These are phyloP conservation scores for Candida gigantensis DNA, from an alignment of 1,139 yeast species.

Conservation along the genomic window DNA sequence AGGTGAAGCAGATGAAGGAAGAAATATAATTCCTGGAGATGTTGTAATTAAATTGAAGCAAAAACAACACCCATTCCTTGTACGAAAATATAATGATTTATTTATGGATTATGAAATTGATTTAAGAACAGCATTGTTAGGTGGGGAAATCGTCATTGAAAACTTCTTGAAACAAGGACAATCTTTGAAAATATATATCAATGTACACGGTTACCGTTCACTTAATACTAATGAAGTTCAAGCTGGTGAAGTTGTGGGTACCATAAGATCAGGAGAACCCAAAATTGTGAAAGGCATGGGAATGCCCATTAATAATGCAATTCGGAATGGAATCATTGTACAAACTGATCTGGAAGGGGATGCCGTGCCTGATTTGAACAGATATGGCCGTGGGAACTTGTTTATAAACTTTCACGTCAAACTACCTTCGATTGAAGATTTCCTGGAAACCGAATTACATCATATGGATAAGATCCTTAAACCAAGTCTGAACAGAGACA, in stretches of 20 bases:
- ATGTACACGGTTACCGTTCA: constrained; percentile 36
- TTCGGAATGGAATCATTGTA: constrained; percentile 25
- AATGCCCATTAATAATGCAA: constrained; percentile 58
- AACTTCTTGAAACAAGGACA: constrained; percentile 49
- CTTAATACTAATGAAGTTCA: constrained; percentile 30
- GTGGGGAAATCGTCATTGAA: constrained; percentile 48
- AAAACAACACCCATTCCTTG: constrained; percentile 39
- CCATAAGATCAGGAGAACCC: constrained; percentile 45
- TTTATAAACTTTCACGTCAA: constrained; percentile 44
- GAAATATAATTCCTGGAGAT: constrained; percentile 63
- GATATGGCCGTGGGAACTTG: constrained; percentile 38
- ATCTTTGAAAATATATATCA: constrained; percentile 38
- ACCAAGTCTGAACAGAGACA: neutral
- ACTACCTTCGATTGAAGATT: constrained; percentile 34
- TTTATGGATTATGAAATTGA: constrained; percentile 49
- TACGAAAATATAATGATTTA: constrained; percentile 52
- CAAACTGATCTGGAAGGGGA: constrained; percentile 19
- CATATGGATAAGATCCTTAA: constrained; percentile 24
- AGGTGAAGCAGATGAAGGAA: constrained; percentile 67
- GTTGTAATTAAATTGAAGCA: constrained; percentile 51
- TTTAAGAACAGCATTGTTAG: constrained; percentile 54
- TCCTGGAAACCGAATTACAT: constrained; percentile 25
- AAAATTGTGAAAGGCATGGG: constrained; percentile 54
- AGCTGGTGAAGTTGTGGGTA: constrained; percentile 50
- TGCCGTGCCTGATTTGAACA: constrained; percentile 21